Evolutionary conservation across 2,329 filamentous ascomycete genomes (phyloP), one percentile per base, ranked within the genome.

Genomic region (Teratosphaeria epicoccoides): DNA sequence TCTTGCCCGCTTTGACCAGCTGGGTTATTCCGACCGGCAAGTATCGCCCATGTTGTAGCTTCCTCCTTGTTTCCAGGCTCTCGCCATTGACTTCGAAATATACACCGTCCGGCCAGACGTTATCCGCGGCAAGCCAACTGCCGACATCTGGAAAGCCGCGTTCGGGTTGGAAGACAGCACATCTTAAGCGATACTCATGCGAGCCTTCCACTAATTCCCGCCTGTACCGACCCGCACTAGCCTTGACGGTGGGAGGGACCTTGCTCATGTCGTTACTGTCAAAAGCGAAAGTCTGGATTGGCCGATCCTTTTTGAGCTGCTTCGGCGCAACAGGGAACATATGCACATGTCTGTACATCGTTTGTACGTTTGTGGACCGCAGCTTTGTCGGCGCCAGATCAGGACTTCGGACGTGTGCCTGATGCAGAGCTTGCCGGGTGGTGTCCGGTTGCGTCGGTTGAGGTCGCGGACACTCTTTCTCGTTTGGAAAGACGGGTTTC

Each of bases 1-100:
- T 95, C 5, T 65, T 62, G 0, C 87, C 88, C 14, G 69, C 58
- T 7, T 61, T 64, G 4, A 94, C 58, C 20, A 79, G 66, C 0
- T 65, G 55, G 2, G 88, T 89, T 23, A 95, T 71, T 58, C 95
- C 88, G 5, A 87, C 72, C 0, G 90, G 83, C 7, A 88, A 68
- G 59, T 94, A 87, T 59, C 83, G 87, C 10, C 83, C 83, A 61
- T 90, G 79, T 55, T 93, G 83, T 1, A 80, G 66, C 60, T 87
- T 88, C 24, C 85, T 79, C 40, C 84, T 79, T 14, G 88, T 65
- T 10, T 81, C 71, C 1, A 78, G 61, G 17, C 57, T 46, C 0
- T 69, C 63, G 0, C 68, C 73, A 59, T 95, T 95, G 54, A 94
- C 66, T 14, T 77, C 73, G 54, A 91, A 74, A 55, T 83, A 87